phyloP scores from a whole-genome alignment of 1,139 yeast genomes.

The Suhomyces choctaworum region DNA sequence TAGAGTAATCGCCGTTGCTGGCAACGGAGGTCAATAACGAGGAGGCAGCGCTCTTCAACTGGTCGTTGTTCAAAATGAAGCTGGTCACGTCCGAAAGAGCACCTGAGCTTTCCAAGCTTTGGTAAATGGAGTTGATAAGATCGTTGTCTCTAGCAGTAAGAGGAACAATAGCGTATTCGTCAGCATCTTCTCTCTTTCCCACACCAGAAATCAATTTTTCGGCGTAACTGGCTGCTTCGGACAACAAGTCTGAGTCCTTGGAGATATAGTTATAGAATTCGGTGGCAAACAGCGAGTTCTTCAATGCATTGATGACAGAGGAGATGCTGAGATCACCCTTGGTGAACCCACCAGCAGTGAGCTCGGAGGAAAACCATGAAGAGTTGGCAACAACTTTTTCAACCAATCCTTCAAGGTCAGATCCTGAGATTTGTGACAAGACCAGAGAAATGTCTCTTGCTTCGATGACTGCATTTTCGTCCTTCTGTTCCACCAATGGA shows the following conservation, averaged over 20 bases:
- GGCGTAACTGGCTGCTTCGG: conserved; percentile 22
- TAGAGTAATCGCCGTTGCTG: conserved; percentile 23
- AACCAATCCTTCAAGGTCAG: conserved; percentile 20
- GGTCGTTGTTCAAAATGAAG: conserved; percentile 25
- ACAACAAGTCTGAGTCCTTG: conserved; percentile 23
- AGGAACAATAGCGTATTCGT: not conserved
- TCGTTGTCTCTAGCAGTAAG: no score
- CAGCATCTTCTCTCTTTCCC: conserved; percentile 7
- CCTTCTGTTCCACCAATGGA: conserved; percentile 4
- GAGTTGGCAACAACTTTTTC: conserved; percentile 19
- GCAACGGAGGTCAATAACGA: conserved; percentile 19
- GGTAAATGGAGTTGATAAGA: conserved; percentile 24
- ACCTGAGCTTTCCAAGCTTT: conserved; percentile 22
- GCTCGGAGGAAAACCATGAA: conserved; percentile 10
- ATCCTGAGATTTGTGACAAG: conserved; percentile 13
- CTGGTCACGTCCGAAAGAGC: conserved; percentile 24
- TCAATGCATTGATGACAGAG: conserved; percentile 20
- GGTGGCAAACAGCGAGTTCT: conserved; percentile 19
- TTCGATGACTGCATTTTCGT: not conserved
- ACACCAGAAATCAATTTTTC: no score
- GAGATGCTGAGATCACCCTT: conserved; percentile 20
- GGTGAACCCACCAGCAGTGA: conserved; percentile 17
- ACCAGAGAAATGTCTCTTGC: conserved; percentile 7
- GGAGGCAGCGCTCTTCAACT: conserved; percentile 22
- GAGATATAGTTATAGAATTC: conserved; percentile 26